Evolutionary conservation across 305 asterid species (phyloP).

Genomic region (Withania somnifera): DNA sequence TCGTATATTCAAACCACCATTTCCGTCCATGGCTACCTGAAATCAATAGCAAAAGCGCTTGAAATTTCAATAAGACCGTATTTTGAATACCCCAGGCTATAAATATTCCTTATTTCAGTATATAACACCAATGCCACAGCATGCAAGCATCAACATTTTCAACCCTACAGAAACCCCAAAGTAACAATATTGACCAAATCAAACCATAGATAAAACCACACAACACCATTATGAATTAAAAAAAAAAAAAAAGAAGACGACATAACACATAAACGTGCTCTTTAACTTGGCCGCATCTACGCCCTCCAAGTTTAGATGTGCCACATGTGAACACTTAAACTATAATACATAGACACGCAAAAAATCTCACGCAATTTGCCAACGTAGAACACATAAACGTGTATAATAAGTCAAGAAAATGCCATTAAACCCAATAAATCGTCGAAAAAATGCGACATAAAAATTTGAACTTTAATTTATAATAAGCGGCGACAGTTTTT

Average conservation of each 20-base stretch:
- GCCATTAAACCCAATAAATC: background rate
- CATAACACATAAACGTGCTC: too few relatives aligned
- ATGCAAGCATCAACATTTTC: slow-evolving; percentile 10
- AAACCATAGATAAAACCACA: slow-evolving; percentile 1
- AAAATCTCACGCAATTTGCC: too few relatives aligned
- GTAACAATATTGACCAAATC: slow-evolving; percentile 4
- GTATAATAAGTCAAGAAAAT: too few relatives aligned
- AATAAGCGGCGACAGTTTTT: background rate
- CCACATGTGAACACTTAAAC: too few relatives aligned
- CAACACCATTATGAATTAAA: background rate
- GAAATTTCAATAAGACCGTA: slow-evolving; percentile 8
- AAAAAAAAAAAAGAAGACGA: too few relatives aligned
- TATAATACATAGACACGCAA: too few relatives aligned
- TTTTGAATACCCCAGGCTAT: slow-evolving; percentile 1
- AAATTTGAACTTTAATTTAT: background rate
- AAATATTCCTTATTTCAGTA: slow-evolving; percentile 9
- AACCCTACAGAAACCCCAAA: slow-evolving; percentile 37
- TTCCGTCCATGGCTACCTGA: slow-evolving; percentile 47
- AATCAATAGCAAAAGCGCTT: background rate
- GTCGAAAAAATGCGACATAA: background rate
- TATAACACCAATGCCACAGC: slow-evolving; percentile 6
- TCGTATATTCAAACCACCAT: slow-evolving; percentile 38
- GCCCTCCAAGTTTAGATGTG: too few relatives aligned
- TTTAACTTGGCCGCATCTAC: too few relatives aligned
- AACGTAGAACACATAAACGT: too few relatives aligned